Base-by-base conservation (phyloP, 1,284 basidiomycete genomes). In the Pyrrhoderma noxium region DNA sequence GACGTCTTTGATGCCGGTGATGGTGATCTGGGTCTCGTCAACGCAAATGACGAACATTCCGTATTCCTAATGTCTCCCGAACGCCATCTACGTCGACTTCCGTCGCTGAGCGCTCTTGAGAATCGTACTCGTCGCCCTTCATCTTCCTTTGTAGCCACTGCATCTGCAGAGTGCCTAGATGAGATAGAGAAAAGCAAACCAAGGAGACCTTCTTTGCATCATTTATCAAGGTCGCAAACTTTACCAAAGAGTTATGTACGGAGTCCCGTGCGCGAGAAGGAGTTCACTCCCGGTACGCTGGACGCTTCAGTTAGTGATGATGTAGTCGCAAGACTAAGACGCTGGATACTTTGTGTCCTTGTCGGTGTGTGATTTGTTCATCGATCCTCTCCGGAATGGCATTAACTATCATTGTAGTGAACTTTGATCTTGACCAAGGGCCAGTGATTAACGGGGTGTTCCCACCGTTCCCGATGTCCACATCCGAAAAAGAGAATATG, bases 351-450 rank as follows among this genome's bases (percentile, higher is more conserved):
- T 57, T 79, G 84, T 18, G 74, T 93, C 49, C 85, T 81, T 22
- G 74, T 93, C 50, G 90, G 91, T 75, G 62, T 59, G 70, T 64
- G 50, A 53, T 25, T 39, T 46, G 31, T 3, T 31, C 45, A 16
- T 37, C 31, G 21, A 31, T 37, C 11, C 25, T 45, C 52, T 47
- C 16, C 47, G 54, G 54, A 58, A 56, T 45, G 45, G 47, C 18
- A 31, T n/a, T 40, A 14, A 40, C 38, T 18, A 3, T 50, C 68
- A 46, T 5, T 5, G 56, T 70, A 80, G 90, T 93, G 52, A 82
- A 93, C 59, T 94, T 95, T 61, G 91, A 94, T 66, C 65, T 93
- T 43, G 90, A 94, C 58, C 71, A 86, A 41, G 93, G 93, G 0
- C 93, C 93, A 3, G 82, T 89, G 8, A 74, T 96, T 18, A 79